phyloP scores from a whole-genome alignment of 75 land plant species.

The Picea glauca region DNA sequence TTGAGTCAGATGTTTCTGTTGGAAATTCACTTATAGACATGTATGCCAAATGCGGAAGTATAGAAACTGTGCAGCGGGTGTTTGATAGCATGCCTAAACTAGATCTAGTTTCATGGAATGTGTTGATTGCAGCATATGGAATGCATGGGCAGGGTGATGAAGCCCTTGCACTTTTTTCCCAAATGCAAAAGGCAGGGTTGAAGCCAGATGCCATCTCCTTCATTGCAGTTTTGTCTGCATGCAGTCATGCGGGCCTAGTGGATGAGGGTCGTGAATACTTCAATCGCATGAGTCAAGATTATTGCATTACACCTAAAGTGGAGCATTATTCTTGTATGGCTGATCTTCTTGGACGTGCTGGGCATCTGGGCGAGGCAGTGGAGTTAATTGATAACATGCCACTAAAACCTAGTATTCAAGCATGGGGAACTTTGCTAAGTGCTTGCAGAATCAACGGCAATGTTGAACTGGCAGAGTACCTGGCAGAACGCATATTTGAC shows the following conservation, averaged over 20 bases:
- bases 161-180: conserved; percentile 35
- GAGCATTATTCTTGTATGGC: conserved; percentile 20
- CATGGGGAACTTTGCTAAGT: conserved; percentile 16
- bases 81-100: conserved; percentile 32
- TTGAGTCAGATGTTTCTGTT: conserved; percentile 23
- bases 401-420: not conserved
- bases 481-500: conserved; percentile 4
- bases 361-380: conserved; percentile 15
- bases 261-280: conserved; percentile 56
- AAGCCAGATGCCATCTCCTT: conserved; percentile 50
- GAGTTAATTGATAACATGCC: conserved; percentile 3
- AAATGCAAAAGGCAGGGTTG: conserved; percentile 39
- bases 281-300: conserved; percentile 25
- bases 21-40: conserved; percentile 54
- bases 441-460: conserved; percentile 14
- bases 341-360: conserved; percentile 25
- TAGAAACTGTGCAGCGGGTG: conserved; percentile 26
- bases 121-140: conserved; percentile 41
- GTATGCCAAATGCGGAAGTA: conserved; percentile 52
- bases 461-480: conserved; percentile 12
- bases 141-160: conserved; percentile 39
- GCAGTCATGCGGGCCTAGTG: conserved; percentile 64
- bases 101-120: conserved; percentile 54
- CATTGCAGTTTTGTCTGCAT: conserved; percentile 51
- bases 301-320: conserved; percentile 13